phyloP scores from a whole-genome alignment of 306 rosid genomes.

The Corylus americana region DNA sequence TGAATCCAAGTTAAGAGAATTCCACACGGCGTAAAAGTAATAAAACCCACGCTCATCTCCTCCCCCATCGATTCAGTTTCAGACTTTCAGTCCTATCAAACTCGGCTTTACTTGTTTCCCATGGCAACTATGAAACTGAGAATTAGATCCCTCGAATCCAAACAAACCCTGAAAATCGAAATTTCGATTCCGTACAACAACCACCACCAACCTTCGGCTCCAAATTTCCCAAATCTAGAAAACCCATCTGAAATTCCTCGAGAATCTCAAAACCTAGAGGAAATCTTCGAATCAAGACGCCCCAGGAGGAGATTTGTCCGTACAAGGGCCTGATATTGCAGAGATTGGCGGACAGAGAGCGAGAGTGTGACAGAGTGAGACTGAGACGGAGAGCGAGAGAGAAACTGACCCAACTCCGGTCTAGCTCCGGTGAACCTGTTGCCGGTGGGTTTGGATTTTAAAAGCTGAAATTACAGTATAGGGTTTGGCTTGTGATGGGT shows the following conservation, averaged over 20 bases:
- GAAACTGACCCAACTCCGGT: too few species aligned
- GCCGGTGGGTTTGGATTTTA: too few species aligned
- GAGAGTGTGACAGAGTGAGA: too few species aligned
- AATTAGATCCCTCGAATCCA: conserved; percentile 59
- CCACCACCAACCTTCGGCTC: conserved; percentile 28
- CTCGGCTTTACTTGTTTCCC: too few species aligned
- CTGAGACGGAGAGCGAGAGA: too few species aligned
- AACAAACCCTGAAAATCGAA: conserved; percentile 59
- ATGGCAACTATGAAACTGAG: conserved; percentile 60
- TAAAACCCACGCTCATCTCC: background rate
- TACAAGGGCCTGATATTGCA: background rate
- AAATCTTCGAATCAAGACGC: background rate
- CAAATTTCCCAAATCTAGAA: conserved; percentile 9
- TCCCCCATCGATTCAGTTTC: too few species aligned
- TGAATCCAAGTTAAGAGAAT: too few species aligned
- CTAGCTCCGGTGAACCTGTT: too few species aligned
- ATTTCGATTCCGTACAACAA: conserved; percentile 34
- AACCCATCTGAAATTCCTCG: conserved; percentile 2
- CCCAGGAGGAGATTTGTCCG: background rate
- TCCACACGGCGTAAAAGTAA: too few species aligned
- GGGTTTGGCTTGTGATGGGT: too few species aligned
- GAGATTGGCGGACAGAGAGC: background rate
- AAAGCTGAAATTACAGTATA: too few species aligned
- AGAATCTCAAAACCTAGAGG: background rate
- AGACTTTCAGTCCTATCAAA: too few species aligned